Evolutionary conservation across 2,329 filamentous ascomycete genomes (phyloP).

Genomic region (Colletotrichum orbiculare): DNA sequence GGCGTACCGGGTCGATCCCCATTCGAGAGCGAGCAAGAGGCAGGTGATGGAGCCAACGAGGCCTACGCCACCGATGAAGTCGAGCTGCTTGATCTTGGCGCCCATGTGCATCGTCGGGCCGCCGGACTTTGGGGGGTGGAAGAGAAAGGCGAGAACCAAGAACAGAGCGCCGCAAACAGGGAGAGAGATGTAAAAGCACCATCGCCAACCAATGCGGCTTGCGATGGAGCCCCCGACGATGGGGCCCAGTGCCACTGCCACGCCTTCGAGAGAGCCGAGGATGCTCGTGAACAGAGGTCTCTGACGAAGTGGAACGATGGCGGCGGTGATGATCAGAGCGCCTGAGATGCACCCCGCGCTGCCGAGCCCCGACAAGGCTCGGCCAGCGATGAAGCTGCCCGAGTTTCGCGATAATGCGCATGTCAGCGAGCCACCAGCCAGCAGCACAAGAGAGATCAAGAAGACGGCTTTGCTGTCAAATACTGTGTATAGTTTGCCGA

Average conservation of each 20-base stretch:
- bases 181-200: conserved; percentile 70
- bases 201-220: conserved; percentile 41
- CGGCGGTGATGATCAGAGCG: conserved; percentile 53
- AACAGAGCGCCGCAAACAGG: conserved; percentile 62
- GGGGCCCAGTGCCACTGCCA: conserved; percentile 7
- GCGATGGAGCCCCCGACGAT: conserved; percentile 21
- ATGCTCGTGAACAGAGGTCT: conserved; percentile 51
- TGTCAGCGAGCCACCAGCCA: conserved; percentile 12
- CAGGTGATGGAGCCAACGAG: conserved; percentile 44
- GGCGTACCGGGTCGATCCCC: conserved; percentile 48
- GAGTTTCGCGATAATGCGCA: conserved; percentile 20
- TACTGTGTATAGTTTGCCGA: conserved; percentile 47
- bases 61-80: conserved; percentile 31
- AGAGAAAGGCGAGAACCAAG: conserved; percentile 58
- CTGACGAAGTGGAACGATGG: conserved; percentile 43
- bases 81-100: conserved; percentile 39
- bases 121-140: conserved; percentile 38
- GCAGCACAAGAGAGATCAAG: conserved; percentile 7
- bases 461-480: conserved; percentile 49
- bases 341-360: conserved; percentile 44
- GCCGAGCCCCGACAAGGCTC: conserved; percentile 23
- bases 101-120: not conserved
- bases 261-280: conserved; percentile 57
- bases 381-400: conserved; percentile 14
- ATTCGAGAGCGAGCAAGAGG: conserved; percentile 56